Base-by-base conservation (phyloP, 2,329 filamentous ascomycete genomes). In the Fusarium sp. region DNA sequence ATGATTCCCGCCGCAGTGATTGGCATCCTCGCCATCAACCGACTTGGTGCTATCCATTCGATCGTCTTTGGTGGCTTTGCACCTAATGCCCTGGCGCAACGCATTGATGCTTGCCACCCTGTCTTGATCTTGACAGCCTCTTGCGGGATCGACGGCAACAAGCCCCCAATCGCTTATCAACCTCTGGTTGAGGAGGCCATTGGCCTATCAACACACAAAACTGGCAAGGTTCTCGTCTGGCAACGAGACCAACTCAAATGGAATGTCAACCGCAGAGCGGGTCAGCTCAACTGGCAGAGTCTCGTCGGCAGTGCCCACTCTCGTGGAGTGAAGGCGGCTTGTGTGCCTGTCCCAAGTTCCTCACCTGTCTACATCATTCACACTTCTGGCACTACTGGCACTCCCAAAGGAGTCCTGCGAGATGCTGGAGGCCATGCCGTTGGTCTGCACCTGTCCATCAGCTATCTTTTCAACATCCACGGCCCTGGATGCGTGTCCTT, bases 11-110 rank as follows among this genome's bases (percentile, higher is more conserved):
- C 94, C 0, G 94, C 95, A 2, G 82, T 98, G n/a, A 91, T 97
- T 71, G 95, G 93, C 11, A 95, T 97, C 73, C 90, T 98, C 5
- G 95, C 96, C 27, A 90, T 93, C 68, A 91, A 91, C 70, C 90
- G 95, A 11, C 87, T 98, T 1, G 96, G 95, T 12, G 96, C 95
- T 17, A 91, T 98, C 62, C 96, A 98, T 80, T 92, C 94, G 4
- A 94, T 97, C 6, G 96, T 98, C 4, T 98, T 98, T 82, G 96
- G 96, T 47, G 95, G 96, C 0, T 98, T 98, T 81, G 95, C 94
- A 0, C 87, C 95, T 0, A 86, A 88, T 11, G 94, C 95, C 5
- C 87, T 98, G 52, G 94, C 95, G 1, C 95, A 98, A 83, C 90
- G 95, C 30, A 97, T 98, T 74, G 95, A 97, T 60, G 93, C 94